Percentiles rank a stretch among this genome's conserved stretches.
phyloP scores from a whole-genome alignment of 331 rosid genomes.

The Pyracantha coccinea region DNA sequence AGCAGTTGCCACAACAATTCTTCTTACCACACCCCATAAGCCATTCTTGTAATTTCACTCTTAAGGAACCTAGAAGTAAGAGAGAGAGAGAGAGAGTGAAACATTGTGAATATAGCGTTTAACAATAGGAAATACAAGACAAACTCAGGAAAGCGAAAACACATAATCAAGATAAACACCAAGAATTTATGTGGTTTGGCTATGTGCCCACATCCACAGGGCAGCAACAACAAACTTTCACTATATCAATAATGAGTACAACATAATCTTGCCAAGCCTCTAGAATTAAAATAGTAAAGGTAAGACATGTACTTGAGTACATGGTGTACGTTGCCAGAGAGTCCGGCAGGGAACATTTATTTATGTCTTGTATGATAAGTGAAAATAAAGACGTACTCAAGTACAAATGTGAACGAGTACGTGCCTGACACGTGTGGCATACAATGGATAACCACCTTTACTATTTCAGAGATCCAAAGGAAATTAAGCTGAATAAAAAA shows the following conservation, averaged over 20 bases:
- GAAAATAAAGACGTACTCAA: no score
- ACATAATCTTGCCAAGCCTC: no score
- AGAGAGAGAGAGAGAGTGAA: not conserved
- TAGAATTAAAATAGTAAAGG: no score
- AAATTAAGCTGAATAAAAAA: not conserved
- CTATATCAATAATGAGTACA: no score
- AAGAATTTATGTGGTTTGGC: no score
- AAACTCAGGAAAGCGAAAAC: no score
- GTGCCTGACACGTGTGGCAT: not conserved
- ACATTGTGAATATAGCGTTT: no score
- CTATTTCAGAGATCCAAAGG: not conserved
- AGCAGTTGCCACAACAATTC: slow-evolving; percentile 45
- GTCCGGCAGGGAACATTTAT: not conserved
- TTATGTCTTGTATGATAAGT: not conserved
- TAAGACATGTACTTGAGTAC: no score
- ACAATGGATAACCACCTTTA: not conserved
- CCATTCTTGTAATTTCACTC: slow-evolving; percentile 62
- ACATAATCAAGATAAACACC: no score
- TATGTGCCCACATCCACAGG: no score
- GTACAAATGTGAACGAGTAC: not conserved
- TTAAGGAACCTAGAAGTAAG: slow-evolving; percentile 49
- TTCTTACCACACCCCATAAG: slow-evolving; percentile 61
- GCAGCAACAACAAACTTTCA: no score
- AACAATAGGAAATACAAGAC: no score
- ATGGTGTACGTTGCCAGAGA: not conserved